Percentiles rank a stretch among this genome's conserved stretches.
These are phyloP conservation scores for Apiospora koreana DNA, from an alignment of 2,329 filamentous ascomycete genomes.

Conservation along the genomic window DNA sequence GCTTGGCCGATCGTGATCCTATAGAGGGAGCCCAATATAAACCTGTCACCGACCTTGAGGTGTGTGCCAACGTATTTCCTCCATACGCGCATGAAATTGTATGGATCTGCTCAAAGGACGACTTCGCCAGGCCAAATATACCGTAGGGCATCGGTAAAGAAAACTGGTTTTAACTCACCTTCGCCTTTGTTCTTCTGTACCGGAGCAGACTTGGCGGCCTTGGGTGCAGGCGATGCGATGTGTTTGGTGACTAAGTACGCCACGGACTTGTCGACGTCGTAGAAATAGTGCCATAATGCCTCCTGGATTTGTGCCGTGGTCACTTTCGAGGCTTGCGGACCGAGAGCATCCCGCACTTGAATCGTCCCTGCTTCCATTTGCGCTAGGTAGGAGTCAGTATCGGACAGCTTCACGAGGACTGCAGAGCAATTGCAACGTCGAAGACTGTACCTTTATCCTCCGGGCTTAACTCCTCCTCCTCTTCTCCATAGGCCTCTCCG, in stretches of 20 bases:
- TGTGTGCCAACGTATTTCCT: not conserved
- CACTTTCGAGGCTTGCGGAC: conserved; percentile 56
- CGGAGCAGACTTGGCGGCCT: conserved; percentile 38
- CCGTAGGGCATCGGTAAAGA: conserved; percentile 2
- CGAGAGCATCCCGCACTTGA: conserved; percentile 68
- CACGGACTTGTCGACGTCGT: conserved; percentile 84
- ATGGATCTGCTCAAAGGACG: conserved; percentile 15
- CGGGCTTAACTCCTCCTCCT: conserved; percentile 43
- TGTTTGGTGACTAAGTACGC: conserved; percentile 73
- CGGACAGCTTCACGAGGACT: not conserved
- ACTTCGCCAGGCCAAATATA: conserved; percentile 13
- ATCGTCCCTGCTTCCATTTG: conserved; percentile 64
- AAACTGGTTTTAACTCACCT: conserved; percentile 42
- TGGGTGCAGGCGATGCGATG: conserved; percentile 42
- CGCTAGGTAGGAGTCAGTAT: not conserved
- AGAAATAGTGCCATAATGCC: conserved; percentile 93
- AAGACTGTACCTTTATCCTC: conserved; percentile 31
- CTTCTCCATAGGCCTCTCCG: conserved; percentile 40
- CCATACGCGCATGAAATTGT: not conserved
- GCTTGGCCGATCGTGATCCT: not conserved
- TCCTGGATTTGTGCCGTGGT: conserved; percentile 75
- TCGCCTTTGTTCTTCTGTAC: conserved; percentile 42
- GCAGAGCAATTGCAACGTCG: not conserved
- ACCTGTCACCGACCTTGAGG: conserved; percentile 6
- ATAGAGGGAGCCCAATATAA: conserved; percentile 1